These are phyloP conservation scores for Backusella morwellensis DNA, from an alignment of 192 early-diverging fungal species.

Conservation along the genomic window DNA sequence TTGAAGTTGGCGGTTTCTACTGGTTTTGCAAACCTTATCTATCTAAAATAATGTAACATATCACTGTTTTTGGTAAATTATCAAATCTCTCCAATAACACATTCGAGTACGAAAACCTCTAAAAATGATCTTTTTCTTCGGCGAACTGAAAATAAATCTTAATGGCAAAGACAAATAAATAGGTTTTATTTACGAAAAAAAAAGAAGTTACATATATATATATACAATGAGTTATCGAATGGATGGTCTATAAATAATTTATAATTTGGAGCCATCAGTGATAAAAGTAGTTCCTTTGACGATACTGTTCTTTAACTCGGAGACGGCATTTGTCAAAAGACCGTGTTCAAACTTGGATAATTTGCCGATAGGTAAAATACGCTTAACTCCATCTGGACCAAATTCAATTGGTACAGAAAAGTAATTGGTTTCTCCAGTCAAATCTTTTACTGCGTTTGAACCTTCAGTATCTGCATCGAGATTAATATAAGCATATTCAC, in stretches of 20 bases:
- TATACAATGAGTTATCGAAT: background rate
- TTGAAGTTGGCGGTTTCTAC: background rate
- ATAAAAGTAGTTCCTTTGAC: conserved; percentile 84
- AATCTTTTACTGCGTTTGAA: conserved; percentile 42
- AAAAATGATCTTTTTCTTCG: too few relatives aligned
- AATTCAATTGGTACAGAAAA: conserved; percentile 79
- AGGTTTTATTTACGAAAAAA: conserved; percentile 1
- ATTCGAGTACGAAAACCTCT: too few relatives aligned
- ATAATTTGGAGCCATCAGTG: conserved; percentile 29
- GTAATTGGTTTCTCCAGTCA: conserved; percentile 60
- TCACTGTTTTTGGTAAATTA: background rate
- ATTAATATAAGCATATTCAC: conserved; percentile 87
- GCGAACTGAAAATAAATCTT: background rate
- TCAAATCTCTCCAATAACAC: background rate
- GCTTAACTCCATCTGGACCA: conserved; percentile 71
- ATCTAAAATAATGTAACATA: too few relatives aligned
- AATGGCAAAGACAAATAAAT: background rate
- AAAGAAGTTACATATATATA: background rate
- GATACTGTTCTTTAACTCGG: conserved; percentile 89
- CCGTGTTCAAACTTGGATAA: conserved; percentile 79
- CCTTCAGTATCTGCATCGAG: conserved; percentile 51
- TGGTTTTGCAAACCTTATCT: background rate
- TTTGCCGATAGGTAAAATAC: conserved; percentile 81
- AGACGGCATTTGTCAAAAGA: conserved; percentile 70
- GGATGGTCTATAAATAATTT: background rate